Evolutionary conservation across 2,329 filamentous ascomycete genomes (phyloP).

Genomic region (Talaromyces sp.): DNA sequence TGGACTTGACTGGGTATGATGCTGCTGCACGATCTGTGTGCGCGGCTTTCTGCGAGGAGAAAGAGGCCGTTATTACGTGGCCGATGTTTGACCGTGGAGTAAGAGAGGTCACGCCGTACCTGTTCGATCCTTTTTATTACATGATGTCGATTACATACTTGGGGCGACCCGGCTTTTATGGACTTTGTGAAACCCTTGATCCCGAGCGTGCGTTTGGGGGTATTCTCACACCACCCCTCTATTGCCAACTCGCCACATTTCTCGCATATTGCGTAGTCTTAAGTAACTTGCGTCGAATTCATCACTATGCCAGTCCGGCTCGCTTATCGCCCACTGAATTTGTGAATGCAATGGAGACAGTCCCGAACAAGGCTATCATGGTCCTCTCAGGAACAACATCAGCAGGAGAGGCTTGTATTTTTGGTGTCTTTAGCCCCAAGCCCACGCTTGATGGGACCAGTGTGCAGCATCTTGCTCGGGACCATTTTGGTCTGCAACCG

Average conservation of each 20-base stretch:
- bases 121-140: slow-evolving; percentile 6
- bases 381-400: not conserved
- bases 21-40: not conserved
- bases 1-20: not conserved
- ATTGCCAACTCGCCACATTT: slow-evolving; percentile 1
- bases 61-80: not conserved
- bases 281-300: not conserved
- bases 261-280: not conserved
- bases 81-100: not conserved
- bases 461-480: not conserved
- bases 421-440: slow-evolving; percentile 3
- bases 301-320: not conserved
- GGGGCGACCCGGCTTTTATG: not conserved
- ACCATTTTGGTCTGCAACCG: not conserved
- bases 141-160: not conserved
- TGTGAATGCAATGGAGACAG: not conserved
- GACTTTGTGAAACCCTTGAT: too few species aligned
- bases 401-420: not conserved
- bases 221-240: not conserved
- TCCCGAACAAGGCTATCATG: not conserved
- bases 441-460: not conserved
- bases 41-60: not conserved
- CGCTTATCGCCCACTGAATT: not conserved
- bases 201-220: not conserved
- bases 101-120: not conserved